Evolutionary conservation across 768 basidiomycete species (phyloP), one percentile per base, ranked within the genome.

Genomic region (Botryobasidium botryosum): DNA sequence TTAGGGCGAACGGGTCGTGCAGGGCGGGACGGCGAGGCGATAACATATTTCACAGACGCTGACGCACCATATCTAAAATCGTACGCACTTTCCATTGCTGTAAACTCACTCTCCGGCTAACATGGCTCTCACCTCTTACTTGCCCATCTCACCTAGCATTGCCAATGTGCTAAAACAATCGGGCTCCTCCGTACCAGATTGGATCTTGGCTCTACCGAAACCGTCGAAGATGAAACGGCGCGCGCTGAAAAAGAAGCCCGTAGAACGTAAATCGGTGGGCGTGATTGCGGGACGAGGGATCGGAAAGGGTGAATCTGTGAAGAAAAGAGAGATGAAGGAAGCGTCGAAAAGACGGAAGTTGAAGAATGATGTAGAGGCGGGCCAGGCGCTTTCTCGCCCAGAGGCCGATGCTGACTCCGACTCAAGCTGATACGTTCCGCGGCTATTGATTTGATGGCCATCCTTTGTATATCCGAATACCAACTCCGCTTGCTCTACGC

Each of bases 1-100:
- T 3, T 39, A 85, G 83, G 90, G 57, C 84, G 94, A 50, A 97
- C 94, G 3, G 94, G 92, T 18, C 75, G 94, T 43, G 91, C 91
- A 15, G 92, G 90, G 5, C 71, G 80, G 41, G 78, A 84, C 53
- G 94, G 94, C 15, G 82, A 82, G 59, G 91, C 94, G 0, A 75
- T 91, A 32, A 99, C 94, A 1, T 96, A 86, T 61, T 97, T 94
- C 65, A 94, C 88, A 2, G 74, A 90, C 51, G 82, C 87, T 47
- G 94, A 99, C 58, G 83, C 77, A 0, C 82, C 87, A 0, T 86
- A 80, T 61, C 67, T 99, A 38, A 91, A 94, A 66, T 75, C 84
- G 83, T 84, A 59, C 52, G 75, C 56, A 10, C 18, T 35, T 31
- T 27, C 40, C 43, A 24, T 39, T 21, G 24, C 33, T 33, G 27